Conservation (phyloP, 1,139 yeast species). For the Barnettozyma hawaiiensis region DNA sequence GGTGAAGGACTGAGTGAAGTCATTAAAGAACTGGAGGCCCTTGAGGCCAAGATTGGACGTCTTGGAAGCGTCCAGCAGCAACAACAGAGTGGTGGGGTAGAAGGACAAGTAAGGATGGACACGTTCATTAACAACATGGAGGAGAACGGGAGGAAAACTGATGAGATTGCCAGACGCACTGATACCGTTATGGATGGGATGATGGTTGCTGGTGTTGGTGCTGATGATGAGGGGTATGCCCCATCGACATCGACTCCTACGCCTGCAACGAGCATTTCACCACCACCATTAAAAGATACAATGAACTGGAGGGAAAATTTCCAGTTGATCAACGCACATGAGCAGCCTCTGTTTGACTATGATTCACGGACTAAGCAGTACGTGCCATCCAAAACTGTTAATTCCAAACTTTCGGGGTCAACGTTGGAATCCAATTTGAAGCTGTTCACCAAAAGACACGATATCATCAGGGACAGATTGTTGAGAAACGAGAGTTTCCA, state of each 20-base stretch:
- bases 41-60: conserved; percentile 14
- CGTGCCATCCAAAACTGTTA: conserved; percentile 28
- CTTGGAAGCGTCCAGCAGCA: not conserved
- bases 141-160: not conserved
- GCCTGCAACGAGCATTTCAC: conserved; percentile 25
- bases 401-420: conserved; percentile 24
- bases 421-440: conserved; percentile 30
- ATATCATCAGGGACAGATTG: conserved; percentile 61
- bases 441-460: conserved; percentile 46
- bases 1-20: conserved; percentile 63
- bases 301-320: conserved; percentile 72
- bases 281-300: conserved; percentile 20
- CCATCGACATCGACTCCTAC: conserved; percentile 11
- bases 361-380: conserved; percentile 65
- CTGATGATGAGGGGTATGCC: conserved; percentile 11
- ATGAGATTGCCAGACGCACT: conserved; percentile 26
- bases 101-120: not conserved
- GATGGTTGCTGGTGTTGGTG: too few relatives aligned
- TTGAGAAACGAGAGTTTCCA: conserved; percentile 67
- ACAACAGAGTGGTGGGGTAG: not conserved
- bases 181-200: conserved; percentile 34
- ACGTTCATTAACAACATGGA: conserved; percentile 9
- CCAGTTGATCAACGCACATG: conserved; percentile 55
- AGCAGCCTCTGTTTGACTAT: conserved; percentile 63
- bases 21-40: conserved; percentile 45